Evolutionary conservation across 179 eudicot species (phyloP), one percentile per base, ranked within the genome.

Genomic region (Beta macrorhiza): DNA sequence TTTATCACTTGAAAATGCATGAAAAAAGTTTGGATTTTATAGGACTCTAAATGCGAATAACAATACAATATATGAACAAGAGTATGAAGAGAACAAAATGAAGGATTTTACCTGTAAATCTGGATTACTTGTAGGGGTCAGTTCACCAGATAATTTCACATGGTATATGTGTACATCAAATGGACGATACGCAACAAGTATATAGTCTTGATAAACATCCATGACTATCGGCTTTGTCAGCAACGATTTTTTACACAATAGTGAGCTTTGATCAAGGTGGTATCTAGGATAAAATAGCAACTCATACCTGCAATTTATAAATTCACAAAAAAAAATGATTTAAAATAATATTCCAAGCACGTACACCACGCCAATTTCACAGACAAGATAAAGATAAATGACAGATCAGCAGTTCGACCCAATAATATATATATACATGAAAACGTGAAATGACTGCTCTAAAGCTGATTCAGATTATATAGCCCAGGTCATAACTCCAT

Each of bases 241-340:
- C 92, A 96, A 88, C 63, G 94, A 80, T 81, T 91, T 96, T 83
- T 86, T 92, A 83, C 88, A 94, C 78, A 96, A 89, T 64, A 96
- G 86, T 55, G 99, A 96, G 84, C 99, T 96, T 86, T 94, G 97
- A 85, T 96, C 99, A 74, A 96, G 99, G 86, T 96, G 99, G 87
- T 94, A 96, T 87, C 99, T 90, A 78, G 99, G 99, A 82, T 94
- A 96, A 87, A 96, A 96, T 29, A 96, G 95, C 84, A 96, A 84
- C 82, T 96, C 99, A 77, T 94, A 96, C 90, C 99, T 96, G 95
- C 84, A 92, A 89, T n/a, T 45, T 4, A 80, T 37, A 71, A 74
- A 79, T 55, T 79, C 74, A 57, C 12, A 56, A 70, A 47, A 42
- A 81, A 42, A 47, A 9, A n/a, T 42, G 61, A 68, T 52, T 68